Base-by-base conservation (phyloP, 1,139 yeast genomes). In the Hyphopichia wangnamkhiaoensis region DNA sequence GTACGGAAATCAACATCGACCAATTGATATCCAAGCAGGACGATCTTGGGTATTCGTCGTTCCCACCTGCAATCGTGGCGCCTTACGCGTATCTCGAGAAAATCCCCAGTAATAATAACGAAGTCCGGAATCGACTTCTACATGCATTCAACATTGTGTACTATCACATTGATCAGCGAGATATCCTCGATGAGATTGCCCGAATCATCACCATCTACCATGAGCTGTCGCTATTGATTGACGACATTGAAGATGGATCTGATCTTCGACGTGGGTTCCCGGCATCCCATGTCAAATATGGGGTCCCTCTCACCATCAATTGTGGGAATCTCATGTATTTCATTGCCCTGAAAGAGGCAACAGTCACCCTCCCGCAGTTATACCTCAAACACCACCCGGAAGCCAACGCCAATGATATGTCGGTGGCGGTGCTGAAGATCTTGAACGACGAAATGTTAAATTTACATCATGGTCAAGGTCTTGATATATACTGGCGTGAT, bases 401-500 rank as follows among this genome's bases (percentile, higher is more conserved):
- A 8, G 8, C 17, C 3, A 6, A 12, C 19, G 18, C 23, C 4
- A 16, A 4, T 10, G 30, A 35, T 35, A 26, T 33, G 16, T 33
- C 14, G 34, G 37, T 20, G 36, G 45, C 3, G 59, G 68, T 33
- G 8, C 30, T 17, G 20, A 49, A 56, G 18, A 68, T 80, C 1
- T 71, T 81, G 44, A 68, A 77, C 42, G 85, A 84, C 40, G 96
- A 90, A 52, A 71, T 90, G 79, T 61, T 86, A 37, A 82, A 84
- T 50, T 64, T 91, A 42, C 97, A 90, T 57, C 72, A 85, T 35
- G 97, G 97, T 2, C 98, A 90, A 64, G 95, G 96, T 0, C 64
- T 84, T 42, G 98, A 90, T 51, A 73, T 90, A 17, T 84, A 82
- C 59, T 90, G 97, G 96, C 69, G 97, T 46, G 96, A 90, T 46